Percentiles rank a stretch among this genome's conserved stretches.
phyloP scores from a whole-genome alignment of 164 flowering plant genomes.

The Tinospora cordifolia region DNA sequence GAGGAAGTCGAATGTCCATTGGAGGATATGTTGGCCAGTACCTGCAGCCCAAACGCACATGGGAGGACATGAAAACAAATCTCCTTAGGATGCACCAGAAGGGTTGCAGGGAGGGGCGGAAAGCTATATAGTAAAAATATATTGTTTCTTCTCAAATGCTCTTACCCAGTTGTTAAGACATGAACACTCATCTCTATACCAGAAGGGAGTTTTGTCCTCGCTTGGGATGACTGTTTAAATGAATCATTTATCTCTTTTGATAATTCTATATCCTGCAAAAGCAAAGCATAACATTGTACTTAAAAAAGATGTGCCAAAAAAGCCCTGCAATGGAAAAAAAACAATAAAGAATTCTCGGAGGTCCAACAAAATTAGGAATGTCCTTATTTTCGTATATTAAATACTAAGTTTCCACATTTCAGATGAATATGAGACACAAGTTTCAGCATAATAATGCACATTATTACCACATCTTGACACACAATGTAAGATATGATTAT shows the following conservation, averaged over 20 bases:
- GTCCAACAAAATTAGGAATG: not conserved
- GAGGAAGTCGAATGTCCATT: constrained; percentile 88
- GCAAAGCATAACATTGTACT: not conserved
- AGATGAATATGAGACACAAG: not conserved
- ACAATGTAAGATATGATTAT: too few species aligned
- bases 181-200: constrained; percentile 95
- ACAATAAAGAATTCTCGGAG: not conserved
- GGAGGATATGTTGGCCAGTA: constrained; percentile 98
- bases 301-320: not conserved
- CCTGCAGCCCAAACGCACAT: constrained; percentile 32
- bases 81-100: not conserved
- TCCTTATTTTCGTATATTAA: not conserved
- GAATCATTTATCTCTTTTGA: constrained; percentile 93
- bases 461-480: not conserved
- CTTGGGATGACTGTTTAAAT: constrained; percentile 85
- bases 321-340: too few species aligned
- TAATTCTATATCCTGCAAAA: constrained; percentile 67
- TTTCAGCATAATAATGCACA: not conserved
- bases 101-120: too few species aligned
- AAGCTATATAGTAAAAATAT: not conserved
- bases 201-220: constrained; percentile 82
- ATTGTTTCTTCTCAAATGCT: not conserved
- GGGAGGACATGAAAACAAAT: not conserved
- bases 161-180: constrained; percentile 90
- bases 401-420: not conserved